Percentiles rank a stretch among this genome's conserved stretches.
These are phyloP conservation scores for Vachellia collinsii DNA, from an alignment of 306 rosid genomes.

Conservation along the genomic window DNA sequence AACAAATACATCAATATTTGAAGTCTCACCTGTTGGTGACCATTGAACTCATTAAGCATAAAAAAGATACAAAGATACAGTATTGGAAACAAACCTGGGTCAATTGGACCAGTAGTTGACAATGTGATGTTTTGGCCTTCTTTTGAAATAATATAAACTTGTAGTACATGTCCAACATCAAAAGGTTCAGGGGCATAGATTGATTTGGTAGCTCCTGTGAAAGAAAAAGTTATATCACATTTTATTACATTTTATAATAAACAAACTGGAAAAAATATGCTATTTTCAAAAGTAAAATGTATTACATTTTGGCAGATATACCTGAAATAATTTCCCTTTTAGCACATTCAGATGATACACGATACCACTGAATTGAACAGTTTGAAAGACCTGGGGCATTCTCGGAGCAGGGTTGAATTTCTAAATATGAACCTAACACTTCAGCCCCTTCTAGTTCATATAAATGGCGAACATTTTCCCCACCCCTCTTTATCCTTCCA, in stretches of 20 bases:
- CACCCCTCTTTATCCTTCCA: conserved; percentile 61
- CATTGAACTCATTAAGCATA: conserved; percentile 20
- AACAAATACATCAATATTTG: background rate
- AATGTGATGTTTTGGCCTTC: conserved; percentile 51
- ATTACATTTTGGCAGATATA: conserved; percentile 28
- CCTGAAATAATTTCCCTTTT: conserved; percentile 86
- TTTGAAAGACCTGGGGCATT: conserved; percentile 61
- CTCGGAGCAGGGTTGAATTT: conserved; percentile 67
- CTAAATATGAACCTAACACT: conserved; percentile 78
- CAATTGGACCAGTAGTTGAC: conserved; percentile 80
- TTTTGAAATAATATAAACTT: conserved; percentile 59
- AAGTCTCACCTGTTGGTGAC: conserved; percentile 19
- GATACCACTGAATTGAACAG: conserved; percentile 81
- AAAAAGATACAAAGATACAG: conserved; percentile 3
- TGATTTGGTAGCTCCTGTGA: conserved; percentile 81
- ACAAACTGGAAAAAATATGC: background rate
- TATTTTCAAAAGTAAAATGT: background rate
- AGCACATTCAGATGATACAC: conserved; percentile 66
- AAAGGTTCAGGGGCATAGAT: conserved; percentile 88
- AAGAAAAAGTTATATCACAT: conserved; percentile 28
- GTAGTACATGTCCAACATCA: conserved; percentile 80
- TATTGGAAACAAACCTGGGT: conserved; percentile 66
- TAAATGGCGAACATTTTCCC: conserved; percentile 52
- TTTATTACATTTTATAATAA: too few relatives aligned
- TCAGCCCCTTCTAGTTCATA: conserved; percentile 82